phyloP scores from a whole-genome alignment of 2,329 filamentous ascomycete species.

The Cladophialophora exuberans region DNA sequence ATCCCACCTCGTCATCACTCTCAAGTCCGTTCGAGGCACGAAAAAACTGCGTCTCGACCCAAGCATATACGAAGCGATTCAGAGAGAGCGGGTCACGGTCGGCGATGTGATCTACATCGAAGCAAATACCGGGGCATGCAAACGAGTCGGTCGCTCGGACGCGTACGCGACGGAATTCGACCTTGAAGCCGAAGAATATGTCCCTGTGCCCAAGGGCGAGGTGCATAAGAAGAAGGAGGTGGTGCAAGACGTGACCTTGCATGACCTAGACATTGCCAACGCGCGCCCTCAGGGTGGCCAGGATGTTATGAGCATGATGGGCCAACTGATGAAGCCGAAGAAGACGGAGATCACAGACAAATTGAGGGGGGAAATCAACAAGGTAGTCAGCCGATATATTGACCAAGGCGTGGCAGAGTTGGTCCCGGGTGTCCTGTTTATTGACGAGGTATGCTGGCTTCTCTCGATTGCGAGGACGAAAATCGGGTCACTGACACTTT shows the following conservation, averaged over 20 bases:
- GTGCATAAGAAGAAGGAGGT: slow-evolving; percentile 99
- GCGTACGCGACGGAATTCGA: slow-evolving; percentile 99
- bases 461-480: slow-evolving; percentile 17
- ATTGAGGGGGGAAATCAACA: slow-evolving; percentile 93
- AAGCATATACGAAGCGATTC: slow-evolving; percentile 98
- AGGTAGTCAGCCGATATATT: slow-evolving; percentile 98
- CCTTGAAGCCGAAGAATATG: slow-evolving; percentile 97
- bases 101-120: slow-evolving; percentile 99
- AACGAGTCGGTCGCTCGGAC: slow-evolving; percentile 92
- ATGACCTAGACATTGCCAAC: slow-evolving; percentile 95
- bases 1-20: slow-evolving; percentile 87
- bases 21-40: slow-evolving; percentile 94
- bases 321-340: slow-evolving; percentile 98
- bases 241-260: slow-evolving; percentile 95
- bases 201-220: slow-evolving; percentile 97
- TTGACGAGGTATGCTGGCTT: slow-evolving; percentile 76
- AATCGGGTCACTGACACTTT: slow-evolving; percentile 21
- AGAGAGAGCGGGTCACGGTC: slow-evolving; percentile 94
- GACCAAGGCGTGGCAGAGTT: slow-evolving; percentile 97
- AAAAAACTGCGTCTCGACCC: slow-evolving; percentile 97
- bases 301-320: slow-evolving; percentile 99
- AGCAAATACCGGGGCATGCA: slow-evolving; percentile 97
- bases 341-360: slow-evolving; percentile 99
- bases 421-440: slow-evolving; percentile 97
- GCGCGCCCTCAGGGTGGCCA: slow-evolving; percentile 93